phyloP scores from a whole-genome alignment of 208 protist genomes.

The Leptomonas seymouri region DNA sequence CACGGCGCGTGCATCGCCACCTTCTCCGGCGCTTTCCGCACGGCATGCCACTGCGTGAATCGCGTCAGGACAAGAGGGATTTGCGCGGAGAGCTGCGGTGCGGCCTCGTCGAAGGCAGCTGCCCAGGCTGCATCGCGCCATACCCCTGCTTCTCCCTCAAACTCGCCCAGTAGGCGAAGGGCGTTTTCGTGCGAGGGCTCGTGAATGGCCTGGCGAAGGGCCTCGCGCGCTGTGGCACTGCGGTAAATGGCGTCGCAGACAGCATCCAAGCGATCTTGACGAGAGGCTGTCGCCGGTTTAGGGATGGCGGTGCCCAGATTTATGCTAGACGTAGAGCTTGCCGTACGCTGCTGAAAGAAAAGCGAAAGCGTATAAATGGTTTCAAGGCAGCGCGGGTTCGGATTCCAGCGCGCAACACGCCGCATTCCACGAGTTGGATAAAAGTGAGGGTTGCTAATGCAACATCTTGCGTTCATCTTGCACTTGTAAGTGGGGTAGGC shows the following conservation, averaged over 20 bases:
- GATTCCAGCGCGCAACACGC: background rate
- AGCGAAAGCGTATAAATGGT: background rate
- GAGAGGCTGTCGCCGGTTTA: background rate
- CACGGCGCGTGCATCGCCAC: slow-evolving; percentile 76
- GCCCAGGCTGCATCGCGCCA: slow-evolving; percentile 36
- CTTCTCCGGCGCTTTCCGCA: slow-evolving; percentile 49
- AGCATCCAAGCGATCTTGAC: slow-evolving; percentile 10
- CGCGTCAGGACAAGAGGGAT: slow-evolving; percentile 40
- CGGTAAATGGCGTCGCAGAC: slow-evolving; percentile 61
- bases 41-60: slow-evolving; percentile 71
- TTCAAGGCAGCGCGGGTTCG: background rate
- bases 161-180: slow-evolving; percentile 55
- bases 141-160: slow-evolving; percentile 42
- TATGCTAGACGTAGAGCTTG: background rate
- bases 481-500: too few species aligned
- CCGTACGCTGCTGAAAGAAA: background rate
- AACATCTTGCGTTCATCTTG: too few species aligned
- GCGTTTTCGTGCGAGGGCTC: slow-evolving; percentile 69
- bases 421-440: background rate
- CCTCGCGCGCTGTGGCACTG: slow-evolving; percentile 48
- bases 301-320: background rate
- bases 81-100: slow-evolving; percentile 17
- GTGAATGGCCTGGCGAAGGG: slow-evolving; percentile 60
- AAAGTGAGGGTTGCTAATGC: too few species aligned
- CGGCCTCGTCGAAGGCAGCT: slow-evolving; percentile 17